These are phyloP conservation scores for Globisporangium cylindrosporum DNA, from an alignment of 352 stramenopile genomes.

Conservation along the genomic window DNA sequence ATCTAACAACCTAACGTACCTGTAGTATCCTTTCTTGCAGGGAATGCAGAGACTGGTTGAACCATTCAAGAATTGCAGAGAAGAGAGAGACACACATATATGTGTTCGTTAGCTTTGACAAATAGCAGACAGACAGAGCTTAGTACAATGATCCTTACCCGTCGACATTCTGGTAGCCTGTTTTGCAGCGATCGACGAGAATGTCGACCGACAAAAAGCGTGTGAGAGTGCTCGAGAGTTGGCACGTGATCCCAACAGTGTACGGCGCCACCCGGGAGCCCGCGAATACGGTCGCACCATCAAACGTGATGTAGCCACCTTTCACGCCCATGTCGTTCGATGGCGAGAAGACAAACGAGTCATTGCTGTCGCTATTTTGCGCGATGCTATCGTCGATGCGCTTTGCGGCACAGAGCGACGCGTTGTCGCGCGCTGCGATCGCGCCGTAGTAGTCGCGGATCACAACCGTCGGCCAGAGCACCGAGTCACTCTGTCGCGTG, in stretches of 20 bases:
- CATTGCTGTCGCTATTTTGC: conserved; percentile 17
- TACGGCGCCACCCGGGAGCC: conserved; percentile 33
- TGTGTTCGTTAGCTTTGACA: neutral
- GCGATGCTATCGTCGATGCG: conserved; percentile 21
- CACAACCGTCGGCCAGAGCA: conserved; percentile 60
- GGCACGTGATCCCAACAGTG: conserved; percentile 41
- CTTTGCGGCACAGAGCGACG: conserved; percentile 12
- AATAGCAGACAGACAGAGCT: neutral
- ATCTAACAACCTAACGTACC: conserved; percentile 24
- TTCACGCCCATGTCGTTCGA: conserved; percentile 21
- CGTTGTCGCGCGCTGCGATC: conserved; percentile 50
- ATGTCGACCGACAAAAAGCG: conserved; percentile 30
- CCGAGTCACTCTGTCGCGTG: conserved; percentile 3
- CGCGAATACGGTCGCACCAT: conserved; percentile 34
- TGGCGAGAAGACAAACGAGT: conserved; percentile 48
- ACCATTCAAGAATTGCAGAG: neutral
- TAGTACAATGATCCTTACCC: conserved; percentile 28
- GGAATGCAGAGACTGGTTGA: conserved; percentile 36
- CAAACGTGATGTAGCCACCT: conserved; percentile 52
- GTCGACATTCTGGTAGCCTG: conserved; percentile 57
- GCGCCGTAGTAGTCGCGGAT: conserved; percentile 56
- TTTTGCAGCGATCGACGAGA: conserved; percentile 47
- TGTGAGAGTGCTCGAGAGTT: conserved; percentile 21
- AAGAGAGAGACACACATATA: neutral
- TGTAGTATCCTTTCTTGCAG: conserved; percentile 67